These are phyloP conservation scores for Bruguiera gymnorhiza DNA, from an alignment of 345 rosid genomes.

Conservation along the genomic window DNA sequence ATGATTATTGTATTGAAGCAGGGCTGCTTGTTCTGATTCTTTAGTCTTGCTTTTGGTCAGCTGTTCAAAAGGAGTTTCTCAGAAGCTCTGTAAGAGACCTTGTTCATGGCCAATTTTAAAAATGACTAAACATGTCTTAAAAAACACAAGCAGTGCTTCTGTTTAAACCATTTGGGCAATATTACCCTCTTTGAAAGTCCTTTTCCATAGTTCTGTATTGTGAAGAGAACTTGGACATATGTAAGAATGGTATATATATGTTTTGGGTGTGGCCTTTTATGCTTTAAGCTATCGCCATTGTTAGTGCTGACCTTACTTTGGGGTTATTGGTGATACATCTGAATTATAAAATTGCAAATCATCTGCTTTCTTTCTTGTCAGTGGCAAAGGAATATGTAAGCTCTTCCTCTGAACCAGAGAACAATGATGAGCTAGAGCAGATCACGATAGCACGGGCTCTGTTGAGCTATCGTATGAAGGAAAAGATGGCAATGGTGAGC, in stretches of 20 bases:
- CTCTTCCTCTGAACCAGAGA: conserved; percentile 70
- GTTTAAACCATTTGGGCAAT: neutral
- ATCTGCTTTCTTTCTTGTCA: conserved; percentile 31
- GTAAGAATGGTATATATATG: neutral
- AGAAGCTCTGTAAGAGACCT: no score
- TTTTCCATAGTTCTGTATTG: no score
- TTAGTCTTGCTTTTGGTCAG: no score
- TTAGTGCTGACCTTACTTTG: neutral
- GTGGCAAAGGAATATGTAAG: conserved; percentile 95
- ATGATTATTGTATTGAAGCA: no score
- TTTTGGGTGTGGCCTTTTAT: no score
- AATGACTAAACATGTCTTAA: no score
- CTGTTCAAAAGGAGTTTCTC: no score
- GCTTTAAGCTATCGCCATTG: neutral
- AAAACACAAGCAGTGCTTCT: no score
- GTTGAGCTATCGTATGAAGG: conserved; percentile 67
- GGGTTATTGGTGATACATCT: neutral
- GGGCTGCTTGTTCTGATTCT: no score
- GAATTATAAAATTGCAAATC: neutral
- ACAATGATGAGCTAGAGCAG: conserved; percentile 89
- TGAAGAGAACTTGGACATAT: no score
- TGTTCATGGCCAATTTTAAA: no score
- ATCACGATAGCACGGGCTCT: conserved; percentile 83
- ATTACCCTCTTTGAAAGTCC: neutral
- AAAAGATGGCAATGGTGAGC: conserved; percentile 59